Conservation (phyloP, 768 basidiomycete genomes). For the Panus rudis region DNA sequence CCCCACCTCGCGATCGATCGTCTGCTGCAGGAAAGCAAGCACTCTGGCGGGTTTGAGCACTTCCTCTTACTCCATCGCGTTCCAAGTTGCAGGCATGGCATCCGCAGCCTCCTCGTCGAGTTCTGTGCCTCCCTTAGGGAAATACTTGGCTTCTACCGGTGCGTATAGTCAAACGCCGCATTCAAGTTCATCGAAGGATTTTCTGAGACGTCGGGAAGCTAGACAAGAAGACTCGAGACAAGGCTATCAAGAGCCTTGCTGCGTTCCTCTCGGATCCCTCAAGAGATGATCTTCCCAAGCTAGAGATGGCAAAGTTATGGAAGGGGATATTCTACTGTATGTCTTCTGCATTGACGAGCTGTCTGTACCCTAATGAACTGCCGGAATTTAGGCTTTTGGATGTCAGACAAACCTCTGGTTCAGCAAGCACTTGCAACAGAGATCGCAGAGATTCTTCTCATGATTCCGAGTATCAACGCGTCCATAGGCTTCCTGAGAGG, state of each 20-base stretch:
- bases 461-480: conserved; percentile 47
- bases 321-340: conserved; percentile 96
- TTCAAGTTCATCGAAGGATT: neutral
- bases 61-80: no score
- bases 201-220: conserved; percentile 5
- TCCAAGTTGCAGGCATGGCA: no score
- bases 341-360: conserved; percentile 16
- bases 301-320: conserved; percentile 91
- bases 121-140: conserved; percentile 87
- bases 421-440: conserved; percentile 88
- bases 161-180: conserved; percentile 3
- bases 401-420: conserved; percentile 97
- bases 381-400: conserved; percentile 79
- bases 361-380: neutral
- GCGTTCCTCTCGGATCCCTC: conserved; percentile 67
- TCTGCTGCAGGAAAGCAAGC: no score
- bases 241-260: conserved; percentile 75
- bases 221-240: conserved; percentile 93
- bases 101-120: no score
- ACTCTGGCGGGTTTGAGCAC: no score
- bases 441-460: conserved; percentile 74
- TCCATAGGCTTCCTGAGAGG: conserved; percentile 76
- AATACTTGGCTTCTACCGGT: conserved; percentile 92
- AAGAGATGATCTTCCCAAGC: conserved; percentile 51
- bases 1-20: no score